Percentiles rank a stretch among this genome's conserved stretches.
These are phyloP conservation scores for Cyclanthera cordifolia DNA, from an alignment of 306 rosid species.

Conservation along the genomic window DNA sequence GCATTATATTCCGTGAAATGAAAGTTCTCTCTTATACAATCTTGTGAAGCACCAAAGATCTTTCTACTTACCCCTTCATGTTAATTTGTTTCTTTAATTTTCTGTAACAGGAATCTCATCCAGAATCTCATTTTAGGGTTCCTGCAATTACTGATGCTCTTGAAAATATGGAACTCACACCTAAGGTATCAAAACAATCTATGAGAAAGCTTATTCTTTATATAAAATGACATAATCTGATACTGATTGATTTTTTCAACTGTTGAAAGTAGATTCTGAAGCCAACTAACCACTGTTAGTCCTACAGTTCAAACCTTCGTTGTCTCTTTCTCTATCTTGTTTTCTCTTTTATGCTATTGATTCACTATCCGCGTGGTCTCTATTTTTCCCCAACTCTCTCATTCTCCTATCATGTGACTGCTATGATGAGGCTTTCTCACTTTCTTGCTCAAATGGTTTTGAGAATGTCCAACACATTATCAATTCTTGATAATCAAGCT, in stretches of 20 bases:
- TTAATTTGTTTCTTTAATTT: neutral
- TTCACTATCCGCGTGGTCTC: neutral
- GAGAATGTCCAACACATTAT: neutral
- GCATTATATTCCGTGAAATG: neutral
- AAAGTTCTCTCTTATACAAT: neutral
- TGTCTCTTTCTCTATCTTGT: neutral
- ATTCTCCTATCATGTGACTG: neutral
- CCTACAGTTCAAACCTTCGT: neutral
- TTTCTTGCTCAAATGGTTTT: neutral
- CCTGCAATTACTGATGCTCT: slow-evolving; percentile 64
- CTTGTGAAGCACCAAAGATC: neutral
- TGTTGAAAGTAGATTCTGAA: neutral
- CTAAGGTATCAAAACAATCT: slow-evolving; percentile 38
- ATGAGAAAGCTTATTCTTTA: neutral
- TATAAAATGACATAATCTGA: neutral
- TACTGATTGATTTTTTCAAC: neutral
- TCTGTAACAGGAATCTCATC: slow-evolving; percentile 76
- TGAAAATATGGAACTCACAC: slow-evolving; percentile 53
- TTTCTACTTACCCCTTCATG: neutral
- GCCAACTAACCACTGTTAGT: neutral
- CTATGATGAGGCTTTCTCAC: neutral
- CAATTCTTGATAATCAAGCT: neutral
- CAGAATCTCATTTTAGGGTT: slow-evolving; percentile 87
- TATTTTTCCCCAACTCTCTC: neutral
- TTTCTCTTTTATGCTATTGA: neutral